Base-by-base conservation (phyloP, 768 basidiomycete species). In the Phlegmacium glaucopus region DNA sequence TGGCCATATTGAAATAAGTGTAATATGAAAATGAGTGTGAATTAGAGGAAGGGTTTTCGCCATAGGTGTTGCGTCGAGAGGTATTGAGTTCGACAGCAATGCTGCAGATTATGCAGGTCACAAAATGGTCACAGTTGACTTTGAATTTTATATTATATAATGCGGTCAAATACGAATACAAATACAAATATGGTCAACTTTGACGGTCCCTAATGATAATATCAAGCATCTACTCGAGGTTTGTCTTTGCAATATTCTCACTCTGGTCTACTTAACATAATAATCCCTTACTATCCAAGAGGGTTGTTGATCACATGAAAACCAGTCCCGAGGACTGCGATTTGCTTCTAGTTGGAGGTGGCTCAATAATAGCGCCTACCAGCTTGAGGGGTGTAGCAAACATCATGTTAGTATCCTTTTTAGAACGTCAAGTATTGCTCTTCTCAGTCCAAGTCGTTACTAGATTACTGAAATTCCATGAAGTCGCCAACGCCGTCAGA, bases 291-390 rank as follows among this genome's bases (percentile, higher is more conserved):
- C 62, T 69, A 52, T 45, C 74, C 11, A n/a, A 85, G 65, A 66
- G 65, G 11, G 72, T 72, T 2, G 62, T 84, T 8, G 83, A 85
- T 55, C 62, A 62, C 18, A 83, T 86, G 82, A 86, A 86, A 69
- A 85, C 82, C 4, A 76, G 73, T 27, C 73, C 75, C 1, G 74
- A 75, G 18, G 76, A 79, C 55, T 70, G 76, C 37, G 75, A 80
- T 18, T 70, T 84, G 9, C 71, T 83, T 25, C 72, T 86, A 2
- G 84, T 85, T 30, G 84, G 84, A 17, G 84, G 84, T 12, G 83
- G 84, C 4, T 77, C 79, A 0, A 77, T 85, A 53, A 68, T 86
- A 28, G 70, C 76, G 9, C 82, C 84, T 0, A 62, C 71, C 8
- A 42, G 62, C 9, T 69, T 86, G 0, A 64, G 60, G 27, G 84